Base-by-base conservation (phyloP, 1,139 yeast genomes). In the Eremothecium gossypii region DNA sequence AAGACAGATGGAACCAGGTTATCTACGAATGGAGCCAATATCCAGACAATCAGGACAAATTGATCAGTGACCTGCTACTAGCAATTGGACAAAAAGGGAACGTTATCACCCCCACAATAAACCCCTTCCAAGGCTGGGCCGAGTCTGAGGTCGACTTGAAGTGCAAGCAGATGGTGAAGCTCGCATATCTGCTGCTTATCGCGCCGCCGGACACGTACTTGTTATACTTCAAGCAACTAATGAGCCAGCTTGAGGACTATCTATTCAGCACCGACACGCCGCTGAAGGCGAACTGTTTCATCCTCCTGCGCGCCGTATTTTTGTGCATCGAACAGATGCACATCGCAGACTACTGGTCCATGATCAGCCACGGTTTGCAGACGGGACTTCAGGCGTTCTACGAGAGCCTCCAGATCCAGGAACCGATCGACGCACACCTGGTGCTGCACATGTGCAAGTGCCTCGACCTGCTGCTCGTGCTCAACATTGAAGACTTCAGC, bases 401-500 rank as follows among this genome's bases (percentile, higher is more conserved):
- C 41, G 61, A 58, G 38, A 49, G 60, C 2, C 68, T 70, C 13
- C 62, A 67, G 32, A 58, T 60, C 1, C 63, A 65, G 37, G 54
- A 62, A 4, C 61, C 61, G 2, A 67, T 72, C 6, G 74, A 75
- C 36, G 54, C 71, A n/a, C 58, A 61, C 27, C 57, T 73, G 28
- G 53, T 75, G 1, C 65, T 82, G 31, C 73, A 74, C 43, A 83
- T 81, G 0, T 81, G 87, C 55, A 89, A 87, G 59, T 67, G 91
- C 17, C 66, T 91, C 38, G 98, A 91, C 58, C 72, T 83, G 34
- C 59, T 87, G 23, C 60, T 89, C 20, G 67, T 83, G 8, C 55
- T 86, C 41, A 75, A 79, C 33, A 71, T 71, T 41, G 96, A 87
- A 55, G 95, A 86, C 42, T 89, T 91, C 61, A 81, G 79, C 53